Conservation (phyloP, 2,329 filamentous ascomycete species). For the Penicillium sp. region DNA sequence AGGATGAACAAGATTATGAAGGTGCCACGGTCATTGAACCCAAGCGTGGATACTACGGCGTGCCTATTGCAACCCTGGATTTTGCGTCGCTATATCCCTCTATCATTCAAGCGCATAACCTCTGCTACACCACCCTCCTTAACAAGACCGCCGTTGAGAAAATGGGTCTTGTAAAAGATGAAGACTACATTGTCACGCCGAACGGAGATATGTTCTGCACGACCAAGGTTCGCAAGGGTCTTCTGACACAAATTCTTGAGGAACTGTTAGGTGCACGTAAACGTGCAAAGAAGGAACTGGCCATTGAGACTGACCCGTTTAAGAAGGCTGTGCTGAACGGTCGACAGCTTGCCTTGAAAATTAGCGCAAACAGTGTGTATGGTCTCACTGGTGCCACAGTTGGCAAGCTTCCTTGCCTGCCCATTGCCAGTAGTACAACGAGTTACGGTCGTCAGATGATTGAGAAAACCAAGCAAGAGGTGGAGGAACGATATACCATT, state of each 20-base stretch:
- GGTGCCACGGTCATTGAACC: slow-evolving; percentile 98
- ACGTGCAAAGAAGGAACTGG: slow-evolving; percentile 86
- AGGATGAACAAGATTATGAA: slow-evolving; percentile 88
- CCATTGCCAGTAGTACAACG: slow-evolving; percentile 95
- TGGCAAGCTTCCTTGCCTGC: slow-evolving; percentile 90
- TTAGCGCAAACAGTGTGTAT: slow-evolving; percentile 97
- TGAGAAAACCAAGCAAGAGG: slow-evolving; percentile 94
- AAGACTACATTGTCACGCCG: slow-evolving; percentile 95
- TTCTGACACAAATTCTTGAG: slow-evolving; percentile 92
- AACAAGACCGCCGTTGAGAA: slow-evolving; percentile 76
- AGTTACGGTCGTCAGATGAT: slow-evolving; percentile 99
- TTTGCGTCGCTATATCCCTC: slow-evolving; percentile 98
- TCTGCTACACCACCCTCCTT: slow-evolving; percentile 93
- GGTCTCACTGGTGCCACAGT: slow-evolving; percentile 94
- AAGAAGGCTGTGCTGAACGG: slow-evolving; percentile 97
- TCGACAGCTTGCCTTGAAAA: slow-evolving; percentile 91
- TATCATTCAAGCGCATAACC: slow-evolving; percentile 98
- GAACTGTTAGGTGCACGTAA: slow-evolving; percentile 91
- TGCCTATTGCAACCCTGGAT: slow-evolving; percentile 95
- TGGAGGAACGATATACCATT: slow-evolving; percentile 84
- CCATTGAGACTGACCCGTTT: slow-evolving; percentile 87
- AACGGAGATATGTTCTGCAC: slow-evolving; percentile 95
- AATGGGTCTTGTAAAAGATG: slow-evolving; percentile 75
- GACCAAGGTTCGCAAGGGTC: slow-evolving; percentile 80
- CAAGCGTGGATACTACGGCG: slow-evolving; percentile 87